phyloP scores from a whole-genome alignment of 148 eudicot species.

The Camellia sinensis region DNA sequence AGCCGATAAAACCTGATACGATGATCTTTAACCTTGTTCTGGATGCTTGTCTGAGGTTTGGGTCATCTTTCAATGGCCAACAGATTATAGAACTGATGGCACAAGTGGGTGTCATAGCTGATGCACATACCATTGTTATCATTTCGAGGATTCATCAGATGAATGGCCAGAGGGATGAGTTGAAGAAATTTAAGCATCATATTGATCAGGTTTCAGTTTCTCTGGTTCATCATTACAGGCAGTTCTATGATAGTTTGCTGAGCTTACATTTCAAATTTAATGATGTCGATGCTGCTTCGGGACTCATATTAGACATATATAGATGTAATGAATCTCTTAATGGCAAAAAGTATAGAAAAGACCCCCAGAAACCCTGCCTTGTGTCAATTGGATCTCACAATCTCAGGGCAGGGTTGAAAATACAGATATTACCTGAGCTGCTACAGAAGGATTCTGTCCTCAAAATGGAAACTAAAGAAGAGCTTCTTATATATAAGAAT shows the following conservation, averaged over 20 bases:
- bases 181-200: conserved; percentile 58
- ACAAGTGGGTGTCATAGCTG: conserved; percentile 51
- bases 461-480: conserved; percentile 40
- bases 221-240: conserved; percentile 47
- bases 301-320: conserved; percentile 58
- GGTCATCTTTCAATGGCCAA: conserved; percentile 59
- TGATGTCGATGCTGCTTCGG: conserved; percentile 66
- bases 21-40: conserved; percentile 74
- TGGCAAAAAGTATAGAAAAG: conserved; percentile 21
- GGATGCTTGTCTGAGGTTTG: conserved; percentile 63
- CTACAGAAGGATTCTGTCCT: conserved; percentile 50
- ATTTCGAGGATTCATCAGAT: conserved; percentile 65
- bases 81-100: conserved; percentile 78
- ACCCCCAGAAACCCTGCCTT: conserved; percentile 35
- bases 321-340: conserved; percentile 25
- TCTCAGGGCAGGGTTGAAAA: conserved; percentile 52
- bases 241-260: conserved; percentile 63
- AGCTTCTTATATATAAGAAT: conserved; percentile 38
- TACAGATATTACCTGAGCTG: conserved; percentile 57
- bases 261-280: conserved; percentile 67
- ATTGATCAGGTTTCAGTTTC: conserved; percentile 51
- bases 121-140: conserved; percentile 57
- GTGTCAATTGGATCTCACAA: conserved; percentile 67
- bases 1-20: conserved; percentile 47
- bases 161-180: conserved; percentile 73